Conservation (phyloP, 257 asterid species). For the Marsdenia floribunda region DNA sequence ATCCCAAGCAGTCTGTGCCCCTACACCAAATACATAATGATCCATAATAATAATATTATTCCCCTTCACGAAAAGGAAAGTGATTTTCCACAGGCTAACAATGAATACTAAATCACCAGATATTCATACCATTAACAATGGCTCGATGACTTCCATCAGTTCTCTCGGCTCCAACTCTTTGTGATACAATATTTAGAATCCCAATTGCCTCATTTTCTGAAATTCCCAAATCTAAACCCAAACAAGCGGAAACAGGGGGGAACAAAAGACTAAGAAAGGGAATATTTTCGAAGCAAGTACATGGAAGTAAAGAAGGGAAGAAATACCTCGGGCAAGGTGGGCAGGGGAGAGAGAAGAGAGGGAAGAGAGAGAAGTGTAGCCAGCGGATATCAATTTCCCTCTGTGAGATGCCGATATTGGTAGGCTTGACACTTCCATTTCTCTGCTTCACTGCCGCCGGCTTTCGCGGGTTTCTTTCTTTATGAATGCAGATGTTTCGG, state of each 20-base stretch:
- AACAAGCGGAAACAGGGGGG: background rate
- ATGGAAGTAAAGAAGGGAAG: background rate
- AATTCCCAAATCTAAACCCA: slow-evolving; percentile 54
- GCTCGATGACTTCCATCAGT: slow-evolving; percentile 30
- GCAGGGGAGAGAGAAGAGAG: slow-evolving; percentile 46
- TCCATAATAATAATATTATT: background rate
- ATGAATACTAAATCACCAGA: background rate
- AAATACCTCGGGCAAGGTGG: slow-evolving; percentile 53
- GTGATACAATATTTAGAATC: slow-evolving; percentile 53
- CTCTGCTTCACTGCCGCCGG: slow-evolving; percentile 18
- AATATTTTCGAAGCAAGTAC: background rate
- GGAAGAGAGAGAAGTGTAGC: slow-evolving; percentile 61
- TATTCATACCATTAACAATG: slow-evolving; percentile 52
- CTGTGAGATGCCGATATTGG: slow-evolving; percentile 78
- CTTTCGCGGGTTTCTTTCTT: slow-evolving; percentile 11
- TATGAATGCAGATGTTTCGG: too few species aligned
- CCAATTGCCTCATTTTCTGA: slow-evolving; percentile 58
- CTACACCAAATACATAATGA: slow-evolving; percentile 25
- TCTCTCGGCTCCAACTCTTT: slow-evolving; percentile 44
- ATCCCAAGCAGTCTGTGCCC: slow-evolving; percentile 96
- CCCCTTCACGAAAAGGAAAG: background rate
- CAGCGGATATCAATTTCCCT: slow-evolving; percentile 69
- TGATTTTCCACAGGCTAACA: background rate
- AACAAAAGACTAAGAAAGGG: background rate
- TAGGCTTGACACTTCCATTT: slow-evolving; percentile 60